Percentiles rank a stretch among this genome's conserved stretches.
Evolutionary conservation across 164 flowering plant species (phyloP).

Genomic region (Warburgia ugandensis): DNA sequence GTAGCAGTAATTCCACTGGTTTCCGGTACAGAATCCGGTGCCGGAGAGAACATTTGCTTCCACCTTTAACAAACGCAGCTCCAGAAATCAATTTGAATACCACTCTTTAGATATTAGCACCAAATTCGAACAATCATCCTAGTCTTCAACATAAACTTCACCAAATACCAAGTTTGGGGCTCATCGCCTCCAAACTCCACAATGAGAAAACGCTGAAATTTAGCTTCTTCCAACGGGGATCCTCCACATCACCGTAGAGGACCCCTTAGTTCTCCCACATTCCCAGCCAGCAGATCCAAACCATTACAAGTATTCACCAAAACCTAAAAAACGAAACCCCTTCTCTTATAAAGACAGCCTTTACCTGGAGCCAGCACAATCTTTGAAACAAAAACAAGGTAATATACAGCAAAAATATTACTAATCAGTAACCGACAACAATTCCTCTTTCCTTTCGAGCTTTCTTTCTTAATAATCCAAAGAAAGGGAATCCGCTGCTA

Average conservation of each 20-base stretch:
- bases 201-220: constrained; percentile 1
- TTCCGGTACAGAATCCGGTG: constrained; percentile 25
- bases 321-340: not conserved
- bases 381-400: not conserved
- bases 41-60: constrained; percentile 34
- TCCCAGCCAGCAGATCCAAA: constrained; percentile 24
- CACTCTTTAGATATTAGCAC: too few species aligned
- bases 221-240: constrained; percentile 31
- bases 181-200: constrained; percentile 4
- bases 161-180: constrained; percentile 2
- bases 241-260: constrained; percentile 49
- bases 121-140: constrained; percentile 2
- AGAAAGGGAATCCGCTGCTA: not conserved
- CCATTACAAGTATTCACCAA: not conserved
- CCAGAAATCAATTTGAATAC: not conserved
- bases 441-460: not conserved
- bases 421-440: not conserved
- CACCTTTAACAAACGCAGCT: constrained; percentile 5
- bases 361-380: not conserved
- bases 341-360: too few species aligned
- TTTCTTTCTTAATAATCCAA: not conserved
- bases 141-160: constrained; percentile 1
- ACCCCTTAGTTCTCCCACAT: constrained; percentile 41
- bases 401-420: too few species aligned
- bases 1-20: constrained; percentile 23